A percentile compares a stretch with the other conserved stretches of the same genome.
These are phyloP conservation scores for Aspergillus chevalieri DNA, from an alignment of 2,329 filamentous ascomycete species.

Conservation along the genomic window DNA sequence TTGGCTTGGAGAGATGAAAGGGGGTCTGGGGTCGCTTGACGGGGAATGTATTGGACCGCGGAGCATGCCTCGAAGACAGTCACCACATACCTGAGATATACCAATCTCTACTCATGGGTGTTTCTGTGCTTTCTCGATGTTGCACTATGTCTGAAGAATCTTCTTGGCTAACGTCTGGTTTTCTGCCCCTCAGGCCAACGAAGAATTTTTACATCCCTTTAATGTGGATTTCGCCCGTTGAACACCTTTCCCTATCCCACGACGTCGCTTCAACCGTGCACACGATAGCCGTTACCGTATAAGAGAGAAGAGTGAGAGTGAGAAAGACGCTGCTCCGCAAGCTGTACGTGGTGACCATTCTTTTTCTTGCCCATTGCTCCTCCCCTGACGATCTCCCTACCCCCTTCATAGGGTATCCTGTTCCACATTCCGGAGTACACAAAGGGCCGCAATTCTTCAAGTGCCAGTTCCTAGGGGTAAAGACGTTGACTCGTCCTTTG, in stretches of 20 bases:
- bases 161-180: conserved; percentile 11
- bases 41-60: conserved; percentile 12
- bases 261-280: conserved; percentile 18
- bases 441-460: conserved; percentile 22
- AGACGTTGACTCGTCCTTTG: conserved; percentile 45
- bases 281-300: conserved; percentile 16
- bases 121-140: neutral
- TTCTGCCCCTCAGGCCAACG: conserved; percentile 10
- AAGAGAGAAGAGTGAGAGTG: neutral
- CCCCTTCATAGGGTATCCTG: conserved; percentile 35
- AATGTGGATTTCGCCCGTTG: conserved; percentile 23
- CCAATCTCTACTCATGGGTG: neutral
- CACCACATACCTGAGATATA: conserved; percentile 11
- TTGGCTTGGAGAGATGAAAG: conserved; percentile 5
- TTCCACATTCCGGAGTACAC: conserved; percentile 35
- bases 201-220: conserved; percentile 16
- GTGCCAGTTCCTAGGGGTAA: conserved; percentile 34
- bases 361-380: conserved; percentile 22
- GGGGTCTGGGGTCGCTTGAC: conserved; percentile 5
- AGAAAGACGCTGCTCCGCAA: conserved; percentile 23
- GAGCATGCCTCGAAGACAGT: conserved; percentile 11
- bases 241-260: conserved; percentile 14
- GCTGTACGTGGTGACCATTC: conserved; percentile 30
- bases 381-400: conserved; percentile 32
- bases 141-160: neutral